Evolutionary conservation across 1,139 yeast genomes (phyloP), one percentile per base, ranked within the genome.

Genomic region (Yamadazyma oceani): DNA sequence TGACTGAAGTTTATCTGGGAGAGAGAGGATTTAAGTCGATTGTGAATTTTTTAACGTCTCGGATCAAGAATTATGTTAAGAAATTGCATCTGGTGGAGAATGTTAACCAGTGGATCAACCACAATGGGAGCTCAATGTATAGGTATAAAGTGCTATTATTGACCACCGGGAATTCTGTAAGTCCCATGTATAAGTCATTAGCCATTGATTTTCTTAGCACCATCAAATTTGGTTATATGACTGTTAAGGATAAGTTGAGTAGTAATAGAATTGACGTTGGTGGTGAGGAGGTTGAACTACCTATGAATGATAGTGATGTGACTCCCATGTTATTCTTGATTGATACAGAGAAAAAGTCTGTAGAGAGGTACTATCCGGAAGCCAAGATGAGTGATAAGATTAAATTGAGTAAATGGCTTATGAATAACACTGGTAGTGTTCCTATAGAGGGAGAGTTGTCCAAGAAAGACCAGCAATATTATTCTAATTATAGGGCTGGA

Each of bases 41-140:
- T 46, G 67, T 75, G n/a, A 73, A 76, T 32, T 80, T 75, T 51
- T 71, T 80, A 17, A 64, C 75, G 26, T 69, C 82, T 3, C 71
- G 88, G 49, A 69, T 90, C 41, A 85, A 86, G 56, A 86, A 85
- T 55, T 82, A 83, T 48, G 87, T 82, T 5, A 79, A 75, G 51
- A 75, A 76, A 51, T 57, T 82, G 31, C 64, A 54, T 28, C 49
- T 45, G 35, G 39, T 57, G 8, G 43, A 54, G 5, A 29, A 38
- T 10, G 29, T 44, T 11, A 29, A 26, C 21, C 29, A 31, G 5
- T 48, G 50, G 50, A 22, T 42, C 5, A 28, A 27, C 4, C 31
- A 32, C 5, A 43, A 58, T 15, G 65, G 47, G 44, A 61, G 35
- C 32, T 54, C 42, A 44, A 8, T 6, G 5, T 19, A 19, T 19